Base-by-base conservation (phyloP, 179 eudicot species). In the Heliamphora pulchella region DNA sequence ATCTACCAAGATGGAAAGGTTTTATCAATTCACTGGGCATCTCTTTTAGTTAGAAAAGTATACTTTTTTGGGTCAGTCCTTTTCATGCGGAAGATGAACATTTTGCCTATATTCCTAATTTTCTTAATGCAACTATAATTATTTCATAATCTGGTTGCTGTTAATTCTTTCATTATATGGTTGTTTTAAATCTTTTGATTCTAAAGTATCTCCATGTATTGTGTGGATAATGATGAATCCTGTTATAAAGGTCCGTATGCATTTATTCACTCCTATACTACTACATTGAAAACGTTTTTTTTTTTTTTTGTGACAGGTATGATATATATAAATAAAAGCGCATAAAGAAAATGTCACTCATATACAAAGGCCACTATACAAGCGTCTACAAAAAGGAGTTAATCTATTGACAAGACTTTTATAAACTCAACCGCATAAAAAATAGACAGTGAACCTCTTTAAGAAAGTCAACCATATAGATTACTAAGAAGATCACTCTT, bases 1-100 rank as follows among this genome's bases (percentile, higher is more conserved):
- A 95, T 95, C 80, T 93, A 93, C 83, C 97, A 93, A 90, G 97
- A 95, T 85, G 97, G 97, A 87, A 95, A 93, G 98, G 98, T 95
- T 31, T 8, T 78, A 17, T 61, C 47, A 41, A 50, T 64, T 80
- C 71, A 13, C 20, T 71, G 14, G 44, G 58, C 55, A 63, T 17
- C 4, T 74, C 46, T 80, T 59, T 48, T 62, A 7, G 18, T 48
- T 72, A 9, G 17, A 70, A 68, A 57, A 20, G 59, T 20, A 59
- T 61, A 61, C 20, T 62, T 80, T 15, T 46, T 46, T 47, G 47
- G 3, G 14, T 39, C 22, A 18, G 8, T 48, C 31, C 0, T 50
- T 48, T 31, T 48, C 22, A 13, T 44, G 47, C 9, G 2, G 8
- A 61, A 54, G 50, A 74, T 39, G 77, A 55, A 50, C 77, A 18